Conservation (phyloP, 208 protist species). For the Balamuthia mandrillaris region DNA sequence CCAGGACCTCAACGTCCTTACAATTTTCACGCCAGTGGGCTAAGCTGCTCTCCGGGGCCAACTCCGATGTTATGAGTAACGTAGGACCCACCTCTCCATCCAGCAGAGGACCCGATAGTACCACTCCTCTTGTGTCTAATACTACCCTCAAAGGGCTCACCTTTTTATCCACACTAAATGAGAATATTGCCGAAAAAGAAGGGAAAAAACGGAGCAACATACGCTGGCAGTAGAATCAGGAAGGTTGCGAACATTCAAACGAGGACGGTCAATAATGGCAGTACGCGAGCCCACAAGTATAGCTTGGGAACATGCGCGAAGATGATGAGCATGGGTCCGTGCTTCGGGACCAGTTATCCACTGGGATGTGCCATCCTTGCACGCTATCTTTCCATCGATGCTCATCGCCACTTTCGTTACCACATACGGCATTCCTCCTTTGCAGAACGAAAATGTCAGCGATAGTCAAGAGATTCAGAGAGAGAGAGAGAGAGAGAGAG, state of each 20-base stretch:
- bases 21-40: neutral
- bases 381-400: constrained; percentile 45
- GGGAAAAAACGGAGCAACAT: too few species aligned
- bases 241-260: constrained; percentile 40
- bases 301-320: constrained; percentile 37
- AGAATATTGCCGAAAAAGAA: neutral
- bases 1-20: neutral
- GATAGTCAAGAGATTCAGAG: neutral
- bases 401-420: constrained; percentile 45
- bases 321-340: neutral
- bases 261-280: constrained; percentile 37
- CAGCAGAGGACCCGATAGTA: constrained; percentile 18
- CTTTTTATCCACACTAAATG: neutral
- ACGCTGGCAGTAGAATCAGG: too few species aligned
- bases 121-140: constrained; percentile 30
- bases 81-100: constrained; percentile 5
- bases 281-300: constrained; percentile 43
- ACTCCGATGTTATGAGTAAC: constrained; percentile 38
- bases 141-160: constrained; percentile 35
- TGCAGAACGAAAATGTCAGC: neutral
- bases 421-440: constrained; percentile 31
- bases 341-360: constrained; percentile 55
- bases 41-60: neutral
- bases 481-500: too few species aligned
- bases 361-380: constrained; percentile 47